Conservation (phyloP, 1,284 basidiomycete genomes). For the Ustilago cynodontis region DNA sequence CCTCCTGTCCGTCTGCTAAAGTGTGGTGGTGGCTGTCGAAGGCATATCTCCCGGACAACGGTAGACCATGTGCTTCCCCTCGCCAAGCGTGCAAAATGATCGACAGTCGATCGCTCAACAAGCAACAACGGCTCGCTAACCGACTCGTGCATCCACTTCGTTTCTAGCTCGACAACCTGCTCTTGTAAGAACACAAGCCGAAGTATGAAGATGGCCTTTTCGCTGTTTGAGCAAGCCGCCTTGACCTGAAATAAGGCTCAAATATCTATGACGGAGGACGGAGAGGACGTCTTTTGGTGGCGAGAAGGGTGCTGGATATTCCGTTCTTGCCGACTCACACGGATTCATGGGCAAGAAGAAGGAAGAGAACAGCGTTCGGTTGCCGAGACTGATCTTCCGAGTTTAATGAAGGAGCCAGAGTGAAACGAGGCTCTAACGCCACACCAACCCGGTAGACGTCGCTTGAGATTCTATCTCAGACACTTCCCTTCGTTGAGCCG, state of each 20-base stretch:
- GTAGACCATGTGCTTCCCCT: neutral
- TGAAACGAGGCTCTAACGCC: constrained; percentile 7
- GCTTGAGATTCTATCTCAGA: constrained; percentile 15
- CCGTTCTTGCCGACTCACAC: constrained; percentile 10
- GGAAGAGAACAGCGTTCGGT: neutral
- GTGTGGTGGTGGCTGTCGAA: neutral
- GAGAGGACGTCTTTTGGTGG: neutral
- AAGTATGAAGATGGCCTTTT: neutral
- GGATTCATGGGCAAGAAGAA: neutral
- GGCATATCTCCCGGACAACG: constrained; percentile 9
- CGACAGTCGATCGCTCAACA: neutral
- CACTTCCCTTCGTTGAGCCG: neutral
- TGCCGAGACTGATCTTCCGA: neutral
- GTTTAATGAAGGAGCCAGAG: neutral
- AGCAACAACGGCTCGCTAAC: neutral
- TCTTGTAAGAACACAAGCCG: neutral
- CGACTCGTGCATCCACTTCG: neutral
- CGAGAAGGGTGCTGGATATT: constrained; percentile 1
- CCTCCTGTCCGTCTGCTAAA: no score
- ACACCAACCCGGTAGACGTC: constrained; percentile 9
- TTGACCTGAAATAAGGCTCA: neutral
- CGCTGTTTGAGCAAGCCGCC: neutral
- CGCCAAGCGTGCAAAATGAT: neutral
- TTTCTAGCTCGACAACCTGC: neutral
- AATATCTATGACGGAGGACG: neutral